These are phyloP conservation scores for Bertia moriformis DNA, from an alignment of 2,329 filamentous ascomycete species.

Conservation along the genomic window DNA sequence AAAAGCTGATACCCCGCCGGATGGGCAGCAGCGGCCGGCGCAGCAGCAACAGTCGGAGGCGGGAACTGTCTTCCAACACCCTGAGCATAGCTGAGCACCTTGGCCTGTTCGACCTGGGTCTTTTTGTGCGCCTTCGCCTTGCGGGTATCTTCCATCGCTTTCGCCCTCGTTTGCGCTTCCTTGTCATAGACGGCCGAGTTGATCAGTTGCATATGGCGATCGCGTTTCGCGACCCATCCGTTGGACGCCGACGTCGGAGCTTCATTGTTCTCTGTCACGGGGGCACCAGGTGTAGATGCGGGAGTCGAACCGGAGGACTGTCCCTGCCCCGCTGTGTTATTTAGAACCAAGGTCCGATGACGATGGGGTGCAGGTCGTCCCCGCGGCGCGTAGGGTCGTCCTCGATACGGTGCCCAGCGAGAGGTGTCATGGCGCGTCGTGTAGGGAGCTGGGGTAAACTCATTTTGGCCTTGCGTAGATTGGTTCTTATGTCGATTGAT, in stretches of 20 bases:
- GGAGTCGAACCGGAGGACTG: conserved; percentile 8
- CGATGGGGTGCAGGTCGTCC: not conserved
- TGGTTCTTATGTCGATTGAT: not conserved
- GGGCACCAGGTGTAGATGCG: conserved; percentile 8
- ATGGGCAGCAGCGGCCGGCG: conserved; percentile 13
- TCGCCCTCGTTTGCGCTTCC: conserved; percentile 51
- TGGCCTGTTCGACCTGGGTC: conserved; percentile 42
- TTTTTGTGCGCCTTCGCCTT: conserved; percentile 37
- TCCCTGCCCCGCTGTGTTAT: not conserved
- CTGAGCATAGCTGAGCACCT: conserved; percentile 9
- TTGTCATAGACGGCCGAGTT: conserved; percentile 68
- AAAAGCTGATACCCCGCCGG: conserved; percentile 41
- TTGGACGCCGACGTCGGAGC: conserved; percentile 17
- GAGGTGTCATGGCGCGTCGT: not conserved
- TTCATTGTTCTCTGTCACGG: conserved; percentile 11
- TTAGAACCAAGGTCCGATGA: not conserved
- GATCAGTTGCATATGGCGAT: conserved; percentile 70
- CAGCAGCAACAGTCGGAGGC: not conserved
- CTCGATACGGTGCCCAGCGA: conserved; percentile 2
- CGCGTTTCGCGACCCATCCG: conserved; percentile 56
- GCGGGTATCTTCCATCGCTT: conserved; percentile 58
- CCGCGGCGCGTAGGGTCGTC: not conserved
- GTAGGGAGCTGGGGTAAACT: not conserved
- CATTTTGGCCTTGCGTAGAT: not conserved
- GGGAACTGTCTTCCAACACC: not conserved